Conservation (phyloP, 306 rosid species). For the Begonia loranthoides region DNA sequence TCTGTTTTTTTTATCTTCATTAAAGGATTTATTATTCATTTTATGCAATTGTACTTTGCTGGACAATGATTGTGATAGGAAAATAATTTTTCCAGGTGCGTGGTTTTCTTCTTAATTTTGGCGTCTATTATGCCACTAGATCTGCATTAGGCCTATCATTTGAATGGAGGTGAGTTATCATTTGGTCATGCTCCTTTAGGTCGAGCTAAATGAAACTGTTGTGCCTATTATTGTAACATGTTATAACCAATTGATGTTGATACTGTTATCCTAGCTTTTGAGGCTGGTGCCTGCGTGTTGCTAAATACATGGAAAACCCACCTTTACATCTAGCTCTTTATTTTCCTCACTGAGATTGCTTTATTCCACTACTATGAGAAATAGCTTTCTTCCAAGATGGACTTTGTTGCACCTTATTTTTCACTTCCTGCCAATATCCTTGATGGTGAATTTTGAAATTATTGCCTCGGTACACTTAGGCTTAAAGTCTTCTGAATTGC, state of each 20-base stretch:
- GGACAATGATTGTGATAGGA: conserved; percentile 2
- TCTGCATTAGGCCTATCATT: conserved; percentile 89
- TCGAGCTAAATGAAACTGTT: conserved; percentile 10
- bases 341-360: too few relatives aligned
- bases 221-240: not conserved
- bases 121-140: conserved; percentile 92
- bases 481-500: not conserved
- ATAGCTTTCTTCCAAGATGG: too few relatives aligned
- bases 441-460: too few relatives aligned
- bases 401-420: too few relatives aligned
- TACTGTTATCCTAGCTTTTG: too few relatives aligned
- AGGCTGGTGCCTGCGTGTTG: too few relatives aligned
- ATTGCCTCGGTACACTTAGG: too few relatives aligned
- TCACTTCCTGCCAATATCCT: too few relatives aligned
- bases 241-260: too few relatives aligned
- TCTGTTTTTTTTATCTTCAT: conserved; percentile 5
- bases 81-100: conserved; percentile 56
- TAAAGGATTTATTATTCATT: not conserved
- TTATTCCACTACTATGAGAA: too few relatives aligned
- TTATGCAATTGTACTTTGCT: not conserved
- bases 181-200: conserved; percentile 10
- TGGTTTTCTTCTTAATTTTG: conserved; percentile 91
- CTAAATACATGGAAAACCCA: too few relatives aligned
- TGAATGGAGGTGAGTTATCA: conserved; percentile 72
- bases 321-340: too few relatives aligned